Base-by-base conservation (phyloP, 2,329 filamentous ascomycete genomes). In the Pseudocercospora macadamiae region DNA sequence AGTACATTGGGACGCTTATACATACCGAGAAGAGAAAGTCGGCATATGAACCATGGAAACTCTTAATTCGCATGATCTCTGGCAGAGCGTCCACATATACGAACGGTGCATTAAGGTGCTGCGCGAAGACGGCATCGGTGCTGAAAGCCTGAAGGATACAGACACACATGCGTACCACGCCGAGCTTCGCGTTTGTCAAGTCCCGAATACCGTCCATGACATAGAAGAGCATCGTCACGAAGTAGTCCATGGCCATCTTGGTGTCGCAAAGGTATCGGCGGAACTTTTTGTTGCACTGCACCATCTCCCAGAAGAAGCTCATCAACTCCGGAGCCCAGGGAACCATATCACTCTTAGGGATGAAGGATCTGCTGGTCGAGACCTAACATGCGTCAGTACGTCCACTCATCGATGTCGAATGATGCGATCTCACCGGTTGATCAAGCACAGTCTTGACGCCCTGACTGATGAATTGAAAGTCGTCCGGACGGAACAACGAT, bases 241-340 rank as follows among this genome's bases (percentile, higher is more conserved):
- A 83, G 75, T 97, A 97, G 73, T 99, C 95, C 70, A 97, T 91
- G 0, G 90, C 91, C 54, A 93, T 83, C 71, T 95, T 91, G 0
- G 95, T 97, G 68, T 99, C 95, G 63, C 97, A 93, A 69, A 99
- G 95, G 75, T 97, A 99, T 1, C 92, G 91, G 28, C 95, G 85
- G 77, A 99, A 99, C 59, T 93, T 85, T 77, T 96, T 97, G 77
- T 99, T 99, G 82, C 93, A 97, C 75, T 99, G 95, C 3, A 95
- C 86, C 34, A 91, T 86, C 78, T 99, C 95, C 95, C 95, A 99
- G 72, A 97, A 97, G 2, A 99, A 82, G 84, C 97, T 95, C 55
- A 97, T 87, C 79, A 96, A 96, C 75, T 99, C 95, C 1, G 95
- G 93, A 0, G 93, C 91, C 82, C 93, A 96, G 70, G 90, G 91